Base-by-base conservation (phyloP, 1,284 basidiomycete species). In the Cutaneotrichosporon curvatum region DNA sequence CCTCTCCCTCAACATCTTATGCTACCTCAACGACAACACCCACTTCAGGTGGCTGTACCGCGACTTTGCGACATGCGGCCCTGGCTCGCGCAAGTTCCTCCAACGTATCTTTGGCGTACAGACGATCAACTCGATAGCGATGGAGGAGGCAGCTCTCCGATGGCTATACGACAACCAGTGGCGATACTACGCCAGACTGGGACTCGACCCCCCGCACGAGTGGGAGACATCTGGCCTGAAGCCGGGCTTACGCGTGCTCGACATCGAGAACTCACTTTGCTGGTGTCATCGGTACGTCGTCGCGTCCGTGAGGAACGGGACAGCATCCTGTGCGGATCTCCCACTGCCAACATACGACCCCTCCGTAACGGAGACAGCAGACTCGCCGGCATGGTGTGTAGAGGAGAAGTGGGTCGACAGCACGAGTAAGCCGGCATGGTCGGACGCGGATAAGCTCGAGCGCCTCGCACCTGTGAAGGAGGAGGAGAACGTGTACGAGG, bases 121-220 rank as follows among this genome's bases (percentile, higher is more conserved):
- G 16, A 37, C 40, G 6, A 60, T 60, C 33, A 61, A 61, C 41
- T 34, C 11, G 11, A n/a, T 40, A n/a, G 48, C 51, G 19, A 58
- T 56, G 55, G 60, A 64, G 45, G 52, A 59, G 22, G 57, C 62
- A 7, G 60, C 59, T 0, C 45, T 64, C 16, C 41, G 42, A n/a
- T 64, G 62, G 62, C 48, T 64, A n/a, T 46, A 48, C 22, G 56
- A 62, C 3, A 55, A 64, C 48, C 62, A 64, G 38, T 64, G 53
- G 50, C 35, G 47, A 16, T 62, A 59, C 44, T 64, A 55, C 48
- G 50, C 49, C 14, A 47, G 60, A 16, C 40, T 64, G 1, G 56
- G 55, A 7, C 43, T 50, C 25, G 53, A 57, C 40, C 60, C 62
- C 11, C 60, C 59, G 5, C 53, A 62, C 41, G 62, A 53, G n/a